Base-by-base conservation (phyloP, 2,329 filamentous ascomycete species). In the Teratosphaeria destructans region DNA sequence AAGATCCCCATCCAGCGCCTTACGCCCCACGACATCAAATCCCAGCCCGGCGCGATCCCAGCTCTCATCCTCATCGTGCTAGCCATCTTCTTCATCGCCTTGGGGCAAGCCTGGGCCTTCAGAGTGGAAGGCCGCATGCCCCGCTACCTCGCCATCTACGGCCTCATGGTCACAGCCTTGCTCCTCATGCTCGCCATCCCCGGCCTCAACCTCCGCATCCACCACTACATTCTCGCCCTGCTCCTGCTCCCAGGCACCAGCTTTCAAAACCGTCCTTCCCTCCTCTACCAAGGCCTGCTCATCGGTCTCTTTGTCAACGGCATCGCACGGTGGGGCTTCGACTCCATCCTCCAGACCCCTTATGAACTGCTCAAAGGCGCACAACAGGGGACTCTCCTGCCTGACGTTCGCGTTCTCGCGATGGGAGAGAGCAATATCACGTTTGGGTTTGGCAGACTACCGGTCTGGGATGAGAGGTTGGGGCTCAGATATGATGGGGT, bases 301-400 rank as follows among this genome's bases (percentile, higher is more conserved):
- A 77, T 97, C 7, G 94, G 94, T 0, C 81, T 97, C 0, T 97
- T 96, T 73, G 86, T 96, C 75, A 96, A 96, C 71, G 93, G 94
- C 57, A 85, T 95, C 61, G 93, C 92, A 3, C 83, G 93, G 52
- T 97, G 94, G 94, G 92, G 92, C 0, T 99, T 95, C 72, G 92
- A 90, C 62, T 82, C 88, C 0, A 84, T 99, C 54, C 81, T 99
- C 16, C 87, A 99, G 74, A 97, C 94, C 0, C 84, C 89, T 0
- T 81, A 75, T 0, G 85, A 85, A 0, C 76, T 99, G 27, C 85
- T 85, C 58, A 85, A 76, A 35, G 77, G 79, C 52, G 74, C 73
- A 0, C 75, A 74, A n/a, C 66, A 75, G 27, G 83, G 84, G 11
- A 85, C 84, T 0, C 74, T 82, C 0, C 78, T 94, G 1, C 90